Base-by-base conservation (phyloP, 352 stramenopile species). In the Phytophthora capsici region DNA sequence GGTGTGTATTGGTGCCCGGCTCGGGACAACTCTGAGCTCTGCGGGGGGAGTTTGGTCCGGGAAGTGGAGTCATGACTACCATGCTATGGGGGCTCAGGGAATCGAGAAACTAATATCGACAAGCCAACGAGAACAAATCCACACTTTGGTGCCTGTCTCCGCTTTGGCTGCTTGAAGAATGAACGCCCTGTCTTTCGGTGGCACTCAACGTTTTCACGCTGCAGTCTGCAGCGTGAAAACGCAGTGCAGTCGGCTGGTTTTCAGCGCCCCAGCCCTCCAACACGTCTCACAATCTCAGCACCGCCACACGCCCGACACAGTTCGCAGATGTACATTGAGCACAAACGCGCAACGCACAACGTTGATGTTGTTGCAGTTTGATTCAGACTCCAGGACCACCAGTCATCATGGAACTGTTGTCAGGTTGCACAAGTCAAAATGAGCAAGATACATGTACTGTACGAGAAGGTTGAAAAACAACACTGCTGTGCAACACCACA, bases 91-190 rank as follows among this genome's bases (percentile, higher is more conserved):
- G 30, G 23, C 14, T 2, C 28, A 23, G 6, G 20, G 14, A 53
- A 54, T 57, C 20, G 37, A 65, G 26, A 28, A 50, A 48, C 32
- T 57, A 17, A 16, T 26, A 23, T 25, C 20, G 9, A 64, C 56
- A 64, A 50, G 22, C 46, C 19, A 40, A 40, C 45, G 26, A 45
- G 40, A 34, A 10, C 56, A 64, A 64, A 64, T 64, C 56, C 12
- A 36, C n/a, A 4, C 19, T 26, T 37, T 2, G 16, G 36, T 57
- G 23, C 56, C 25, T 50, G 56, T 37, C 53, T 49, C 17, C 17
- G 10, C 28, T 43, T 20, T 54, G 32, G 36, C 56, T 57, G 56
- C 34, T 64, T 64, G 56, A 64, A 64, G 56, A 57, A 50, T 32
- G 45, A 41, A 14, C 28, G 32, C 12, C n/a, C 47, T 45, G 30